These are phyloP conservation scores for Eugenia klotzschiana DNA, from an alignment of 441 rosid species.

Conservation along the genomic window DNA sequence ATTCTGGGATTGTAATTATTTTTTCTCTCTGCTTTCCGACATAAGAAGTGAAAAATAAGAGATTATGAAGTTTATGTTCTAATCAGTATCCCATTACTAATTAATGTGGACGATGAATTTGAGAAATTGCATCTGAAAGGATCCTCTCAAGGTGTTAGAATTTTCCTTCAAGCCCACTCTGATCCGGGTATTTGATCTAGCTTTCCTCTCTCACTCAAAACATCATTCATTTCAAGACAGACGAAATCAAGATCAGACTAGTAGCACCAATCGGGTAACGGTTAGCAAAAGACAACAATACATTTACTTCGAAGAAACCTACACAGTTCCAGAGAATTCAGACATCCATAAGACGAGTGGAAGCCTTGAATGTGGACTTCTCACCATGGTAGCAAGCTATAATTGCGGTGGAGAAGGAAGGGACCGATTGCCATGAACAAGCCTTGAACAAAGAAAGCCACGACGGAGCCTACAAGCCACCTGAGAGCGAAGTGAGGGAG, in stretches of 20 bases:
- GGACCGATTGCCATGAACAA: neutral
- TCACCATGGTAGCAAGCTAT: constrained; percentile 16
- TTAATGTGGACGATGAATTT: neutral
- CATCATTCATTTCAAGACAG: constrained; percentile 19
- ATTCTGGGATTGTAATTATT: too few species aligned
- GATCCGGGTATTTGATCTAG: neutral
- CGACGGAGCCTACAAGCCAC: neutral
- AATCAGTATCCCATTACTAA: neutral
- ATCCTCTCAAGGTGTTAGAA: neutral
- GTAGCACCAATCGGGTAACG: constrained; percentile 5
- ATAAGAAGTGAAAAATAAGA: too few species aligned
- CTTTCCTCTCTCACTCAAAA: neutral
- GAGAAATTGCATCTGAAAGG: neutral
- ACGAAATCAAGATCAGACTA: constrained; percentile 29
- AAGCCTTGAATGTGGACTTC: constrained; percentile 17
- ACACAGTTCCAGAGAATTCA: constrained; percentile 18
- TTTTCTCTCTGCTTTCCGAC: too few species aligned
- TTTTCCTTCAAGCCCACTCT: neutral
- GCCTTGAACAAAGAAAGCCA: neutral
- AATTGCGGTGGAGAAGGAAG: neutral
- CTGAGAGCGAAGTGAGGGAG: neutral
- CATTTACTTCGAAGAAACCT: constrained; percentile 16
- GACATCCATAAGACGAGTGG: constrained; percentile 10
- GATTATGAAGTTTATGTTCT: neutral
- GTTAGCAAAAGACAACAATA: constrained; percentile 7